These are phyloP conservation scores for Botrytis byssoidea DNA, from an alignment of 2,329 filamentous ascomycete genomes.

Conservation along the genomic window DNA sequence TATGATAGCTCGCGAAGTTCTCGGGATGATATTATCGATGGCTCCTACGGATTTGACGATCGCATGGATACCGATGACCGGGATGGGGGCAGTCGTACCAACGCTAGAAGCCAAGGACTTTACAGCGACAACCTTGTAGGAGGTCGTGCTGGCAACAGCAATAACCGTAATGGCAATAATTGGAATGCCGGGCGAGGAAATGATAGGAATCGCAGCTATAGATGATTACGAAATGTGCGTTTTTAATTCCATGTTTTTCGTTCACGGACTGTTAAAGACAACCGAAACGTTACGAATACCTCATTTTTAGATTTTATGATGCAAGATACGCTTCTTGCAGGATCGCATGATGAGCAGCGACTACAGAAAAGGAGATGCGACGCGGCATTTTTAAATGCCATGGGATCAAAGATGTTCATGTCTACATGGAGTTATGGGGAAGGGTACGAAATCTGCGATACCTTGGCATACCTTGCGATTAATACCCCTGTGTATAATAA, in stretches of 20 bases:
- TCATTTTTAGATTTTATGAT: slow-evolving; percentile 9
- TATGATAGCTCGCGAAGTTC: slow-evolving; percentile 26
- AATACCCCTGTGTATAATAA: slow-evolving; percentile 13
- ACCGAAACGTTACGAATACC: slow-evolving; percentile 2
- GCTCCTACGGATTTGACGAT: slow-evolving; percentile 40
- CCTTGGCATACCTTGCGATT: not conserved
- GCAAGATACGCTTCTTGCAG: not conserved
- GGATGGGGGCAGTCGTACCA: slow-evolving; percentile 23
- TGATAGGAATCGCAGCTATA: slow-evolving; percentile 29
- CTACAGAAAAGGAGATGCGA: not conserved
- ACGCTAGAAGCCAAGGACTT: slow-evolving; percentile 28
- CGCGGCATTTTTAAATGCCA: not conserved
- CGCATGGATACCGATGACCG: slow-evolving; percentile 39
- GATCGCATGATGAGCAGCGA: slow-evolving; percentile 13
- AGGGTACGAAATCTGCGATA: not conserved
- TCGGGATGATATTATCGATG: slow-evolving; percentile 38
- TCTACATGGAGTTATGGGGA: slow-evolving; percentile 15
- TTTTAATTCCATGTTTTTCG: not conserved
- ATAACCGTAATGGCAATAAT: slow-evolving; percentile 25
- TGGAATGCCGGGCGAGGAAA: slow-evolving; percentile 29
- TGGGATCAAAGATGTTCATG: slow-evolving; percentile 10
- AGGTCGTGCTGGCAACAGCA: slow-evolving; percentile 22
- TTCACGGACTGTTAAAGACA: not conserved
- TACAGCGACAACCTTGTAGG: slow-evolving; percentile 39
- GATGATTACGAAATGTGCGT: slow-evolving; percentile 25